A percentile compares a stretch with the other conserved stretches of the same genome.
Evolutionary conservation across 2,329 filamentous ascomycete genomes (phyloP).

Genomic region (Aureobasidium musti): DNA sequence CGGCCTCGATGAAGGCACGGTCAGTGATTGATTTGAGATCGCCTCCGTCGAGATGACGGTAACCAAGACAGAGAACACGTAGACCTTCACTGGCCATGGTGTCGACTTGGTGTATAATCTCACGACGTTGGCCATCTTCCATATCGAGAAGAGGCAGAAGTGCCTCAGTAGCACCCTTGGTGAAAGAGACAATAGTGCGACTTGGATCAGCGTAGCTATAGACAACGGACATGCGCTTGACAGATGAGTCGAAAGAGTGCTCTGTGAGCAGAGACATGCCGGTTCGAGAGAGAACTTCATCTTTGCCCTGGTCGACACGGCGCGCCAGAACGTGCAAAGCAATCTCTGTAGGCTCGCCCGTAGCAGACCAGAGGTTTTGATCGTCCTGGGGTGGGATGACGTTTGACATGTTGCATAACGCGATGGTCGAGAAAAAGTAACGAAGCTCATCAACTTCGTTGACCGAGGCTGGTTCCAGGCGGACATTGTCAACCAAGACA

Average conservation of each 20-base stretch:
- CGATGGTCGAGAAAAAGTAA: conserved; percentile 58
- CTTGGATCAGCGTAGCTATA: conserved; percentile 30
- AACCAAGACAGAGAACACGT: conserved; percentile 40
- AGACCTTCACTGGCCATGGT: conserved; percentile 36
- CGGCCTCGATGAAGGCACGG: conserved; percentile 33
- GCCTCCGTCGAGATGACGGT: conserved; percentile 29
- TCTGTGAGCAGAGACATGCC: conserved; percentile 15
- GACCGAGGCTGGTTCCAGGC: not conserved
- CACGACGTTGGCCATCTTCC: conserved; percentile 32
- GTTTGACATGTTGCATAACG: conserved; percentile 65
- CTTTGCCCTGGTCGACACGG: conserved; percentile 54
- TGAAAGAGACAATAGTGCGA: conserved; percentile 34
- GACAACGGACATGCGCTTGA: conserved; percentile 41
- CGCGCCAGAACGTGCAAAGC: conserved; percentile 73
- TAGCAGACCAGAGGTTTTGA: conserved; percentile 63
- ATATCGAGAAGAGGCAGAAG: conserved; percentile 38
- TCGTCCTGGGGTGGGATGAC: conserved; percentile 57
- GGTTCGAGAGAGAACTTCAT: not conserved
- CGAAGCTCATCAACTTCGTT: not conserved
- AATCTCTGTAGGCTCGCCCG: conserved; percentile 69
- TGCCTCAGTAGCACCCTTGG: conserved; percentile 42
- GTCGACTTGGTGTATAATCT: conserved; percentile 37
- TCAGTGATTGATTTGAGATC: conserved; percentile 34
- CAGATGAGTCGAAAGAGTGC: conserved; percentile 41
- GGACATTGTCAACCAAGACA: conserved; percentile 47